Evolutionary conservation across 805 yeast genomes (phyloP).

Genomic region (Candida ficus): DNA sequence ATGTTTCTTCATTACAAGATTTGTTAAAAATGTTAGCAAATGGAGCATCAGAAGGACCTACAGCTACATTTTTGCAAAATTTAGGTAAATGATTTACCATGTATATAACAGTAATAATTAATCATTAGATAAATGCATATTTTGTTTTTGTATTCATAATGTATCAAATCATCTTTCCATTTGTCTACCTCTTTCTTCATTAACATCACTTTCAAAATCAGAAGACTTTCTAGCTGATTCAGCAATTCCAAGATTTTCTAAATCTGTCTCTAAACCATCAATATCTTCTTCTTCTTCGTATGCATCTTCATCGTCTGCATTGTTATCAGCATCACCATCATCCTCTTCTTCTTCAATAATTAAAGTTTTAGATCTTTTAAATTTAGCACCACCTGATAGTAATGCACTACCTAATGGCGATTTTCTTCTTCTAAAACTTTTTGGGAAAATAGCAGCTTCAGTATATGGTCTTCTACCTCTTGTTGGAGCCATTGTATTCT

Average conservation of each 20-base stretch:
- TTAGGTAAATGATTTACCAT: not conserved
- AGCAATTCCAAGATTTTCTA: constrained; percentile 17
- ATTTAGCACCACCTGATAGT: constrained; percentile 12
- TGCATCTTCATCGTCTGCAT: constrained; percentile 6
- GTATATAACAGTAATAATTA: not conserved
- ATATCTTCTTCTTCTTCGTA: constrained; percentile 8
- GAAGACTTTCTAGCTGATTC: constrained; percentile 21
- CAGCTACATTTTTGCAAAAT: constrained; percentile 29
- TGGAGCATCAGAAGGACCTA: constrained; percentile 30
- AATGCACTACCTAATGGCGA: constrained; percentile 25
- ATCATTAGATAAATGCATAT: not conserved
- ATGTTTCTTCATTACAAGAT: constrained; percentile 17
- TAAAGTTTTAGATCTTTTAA: constrained; percentile 16
- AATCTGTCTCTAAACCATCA: constrained; percentile 19
- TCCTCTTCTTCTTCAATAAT: constrained; percentile 24
- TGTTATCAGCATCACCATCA: constrained; percentile 12
- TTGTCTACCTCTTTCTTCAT: constrained; percentile 16
- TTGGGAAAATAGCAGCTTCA: constrained; percentile 21
- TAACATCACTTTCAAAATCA: constrained; percentile 21
- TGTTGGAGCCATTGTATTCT: constrained; percentile 3
- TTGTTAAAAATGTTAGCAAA: constrained; percentile 25
- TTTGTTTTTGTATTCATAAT: too few species aligned
- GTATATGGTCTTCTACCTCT: constrained; percentile 13
- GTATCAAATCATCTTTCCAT: not conserved
- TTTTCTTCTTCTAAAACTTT: constrained; percentile 20